Base-by-base conservation (phyloP, 805 yeast genomes). In the Barnettozyma siamensis region DNA sequence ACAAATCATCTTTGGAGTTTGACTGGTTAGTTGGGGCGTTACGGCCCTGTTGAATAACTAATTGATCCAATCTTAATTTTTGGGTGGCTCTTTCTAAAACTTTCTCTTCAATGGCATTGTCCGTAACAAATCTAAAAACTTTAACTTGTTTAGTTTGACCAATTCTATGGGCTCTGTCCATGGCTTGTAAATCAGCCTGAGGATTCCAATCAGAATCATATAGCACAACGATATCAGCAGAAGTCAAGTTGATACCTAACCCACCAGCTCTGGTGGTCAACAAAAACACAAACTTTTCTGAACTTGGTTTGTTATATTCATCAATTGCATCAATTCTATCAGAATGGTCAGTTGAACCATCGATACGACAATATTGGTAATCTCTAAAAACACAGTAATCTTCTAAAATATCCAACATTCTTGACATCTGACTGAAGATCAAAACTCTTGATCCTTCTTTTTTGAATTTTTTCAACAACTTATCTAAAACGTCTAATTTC, bases 191-290 rank as follows among this genome's bases (percentile, higher is more conserved):
- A 69, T 84, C 94, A 4, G 91, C 93, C 57, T 84, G 94, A 1
- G 94, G 94, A 51, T 84, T 84, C 94, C 94, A 84, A 59, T 84
- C 94, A 3, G 88, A 80, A 62, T 84, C 94, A 57, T 69, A 84
- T 34, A 84, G 61, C 3, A 84, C 74, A 35, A 84, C 94, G 47
- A 80, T 69, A 60, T 84, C 89, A 1, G 93, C 93, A n/a, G 80
- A 66, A 4, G 93, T 84, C 54, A 84, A 70, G 57, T 84, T 84
- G 54, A 84, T 84, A 63, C 94, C 94, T 58, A 88, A 70, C 10
- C 96, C 96, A 63, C 96, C 93, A 34, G 94, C 94, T 69, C 94
- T 76, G 4, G 94, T 84, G 5, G 94, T 84, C 49, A 84, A 67
- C 46, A 84, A 62, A 51, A 84, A 84, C n/a, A 83, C 69, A 57